These are phyloP conservation scores for Penicillium thymicola DNA, from an alignment of 2,329 filamentous ascomycete genomes.

Conservation along the genomic window DNA sequence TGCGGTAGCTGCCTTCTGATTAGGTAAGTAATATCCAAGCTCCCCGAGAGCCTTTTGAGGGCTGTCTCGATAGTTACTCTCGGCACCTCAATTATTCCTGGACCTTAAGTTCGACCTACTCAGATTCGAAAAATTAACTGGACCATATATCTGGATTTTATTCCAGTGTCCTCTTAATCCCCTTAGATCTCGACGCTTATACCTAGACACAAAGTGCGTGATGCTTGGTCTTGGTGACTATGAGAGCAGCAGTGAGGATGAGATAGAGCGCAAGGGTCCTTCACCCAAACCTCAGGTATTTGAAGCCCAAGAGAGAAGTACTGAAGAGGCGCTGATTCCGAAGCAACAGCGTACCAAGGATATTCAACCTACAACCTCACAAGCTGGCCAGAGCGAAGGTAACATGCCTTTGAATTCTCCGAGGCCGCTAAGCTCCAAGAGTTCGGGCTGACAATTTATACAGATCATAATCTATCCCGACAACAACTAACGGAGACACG, in stretches of 20 bases:
- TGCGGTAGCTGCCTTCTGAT: slow-evolving; percentile 39
- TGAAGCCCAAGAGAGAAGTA: neutral
- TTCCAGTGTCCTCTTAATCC: neutral
- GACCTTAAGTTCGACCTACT: neutral
- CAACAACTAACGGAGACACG: neutral
- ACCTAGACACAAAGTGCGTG: slow-evolving; percentile 5
- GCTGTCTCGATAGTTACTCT: neutral
- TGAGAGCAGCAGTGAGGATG: slow-evolving; percentile 47
- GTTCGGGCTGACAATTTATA: neutral
- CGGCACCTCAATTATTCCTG: neutral
- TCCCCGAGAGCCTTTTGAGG: slow-evolving; percentile 1
- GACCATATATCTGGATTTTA: neutral
- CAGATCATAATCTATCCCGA: slow-evolving; percentile 3
- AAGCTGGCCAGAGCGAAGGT: slow-evolving; percentile 9
- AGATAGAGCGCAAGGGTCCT: slow-evolving; percentile 25
- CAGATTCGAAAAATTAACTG: neutral
- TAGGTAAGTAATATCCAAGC: slow-evolving; percentile 29
- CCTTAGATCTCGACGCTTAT: neutral
- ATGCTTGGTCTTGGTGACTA: slow-evolving; percentile 45
- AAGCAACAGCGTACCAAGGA: slow-evolving; percentile 2
- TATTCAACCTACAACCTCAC: neutral
- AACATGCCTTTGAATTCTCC: neutral
- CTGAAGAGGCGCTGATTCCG: neutral
- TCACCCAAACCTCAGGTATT: slow-evolving; percentile 24
- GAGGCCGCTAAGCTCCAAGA: neutral